These are phyloP conservation scores for Gossypium australe DNA, from an alignment of 345 rosid genomes.

Conservation along the genomic window DNA sequence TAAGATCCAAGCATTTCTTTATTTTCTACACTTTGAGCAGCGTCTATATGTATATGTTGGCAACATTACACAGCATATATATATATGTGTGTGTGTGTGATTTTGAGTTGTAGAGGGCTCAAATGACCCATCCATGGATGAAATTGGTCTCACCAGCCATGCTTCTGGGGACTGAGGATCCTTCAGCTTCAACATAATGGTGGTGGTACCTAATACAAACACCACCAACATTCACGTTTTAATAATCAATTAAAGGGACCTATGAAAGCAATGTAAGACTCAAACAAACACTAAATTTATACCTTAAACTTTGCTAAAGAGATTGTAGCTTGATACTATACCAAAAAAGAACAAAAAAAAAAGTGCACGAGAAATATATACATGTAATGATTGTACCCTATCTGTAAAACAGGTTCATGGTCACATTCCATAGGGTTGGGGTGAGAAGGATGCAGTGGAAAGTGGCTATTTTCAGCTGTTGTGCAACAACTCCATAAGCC, in stretches of 20 bases:
- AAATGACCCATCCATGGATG: constrained; percentile 78
- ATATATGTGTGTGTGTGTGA: background rate
- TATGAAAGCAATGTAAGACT: background rate
- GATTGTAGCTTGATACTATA: background rate
- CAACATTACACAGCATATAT: background rate
- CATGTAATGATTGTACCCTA: constrained; percentile 36
- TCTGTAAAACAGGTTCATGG: constrained; percentile 56
- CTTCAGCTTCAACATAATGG: constrained; percentile 54
- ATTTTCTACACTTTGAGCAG: background rate
- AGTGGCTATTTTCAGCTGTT: constrained; percentile 39
- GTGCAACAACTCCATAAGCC: constrained; percentile 46
- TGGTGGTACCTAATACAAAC: constrained; percentile 46
- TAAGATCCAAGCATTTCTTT: constrained; percentile 1
- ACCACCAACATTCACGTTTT: background rate
- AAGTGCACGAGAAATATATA: background rate
- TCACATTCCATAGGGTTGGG: constrained; percentile 43
- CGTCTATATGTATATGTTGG: background rate
- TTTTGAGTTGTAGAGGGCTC: constrained; percentile 12
- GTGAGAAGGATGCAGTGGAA: constrained; percentile 45
- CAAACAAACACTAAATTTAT: background rate
- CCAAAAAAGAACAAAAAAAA: background rate
- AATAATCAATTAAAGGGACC: too few relatives aligned
- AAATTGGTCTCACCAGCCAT: constrained; percentile 58
- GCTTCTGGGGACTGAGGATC: constrained; percentile 47
- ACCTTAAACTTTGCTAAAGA: background rate